Conservation (phyloP, 805 yeast species). For the Scheffersomyces spartinae region DNA sequence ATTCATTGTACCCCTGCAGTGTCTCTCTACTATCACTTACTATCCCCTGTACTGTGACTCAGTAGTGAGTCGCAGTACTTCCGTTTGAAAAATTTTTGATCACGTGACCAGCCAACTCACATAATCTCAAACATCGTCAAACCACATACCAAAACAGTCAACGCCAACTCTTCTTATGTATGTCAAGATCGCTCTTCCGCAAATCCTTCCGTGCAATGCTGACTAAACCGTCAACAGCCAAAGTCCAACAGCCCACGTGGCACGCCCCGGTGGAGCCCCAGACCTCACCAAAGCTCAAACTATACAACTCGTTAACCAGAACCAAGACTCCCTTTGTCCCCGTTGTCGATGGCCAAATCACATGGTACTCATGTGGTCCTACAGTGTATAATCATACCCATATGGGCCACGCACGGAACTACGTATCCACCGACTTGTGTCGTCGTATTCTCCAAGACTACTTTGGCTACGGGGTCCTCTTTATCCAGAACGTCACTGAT, state of each 20-base stretch:
- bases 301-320: slow-evolving; percentile 79
- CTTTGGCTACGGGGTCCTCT: slow-evolving; percentile 79
- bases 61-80: too few relatives aligned
- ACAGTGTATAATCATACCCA: slow-evolving; percentile 94
- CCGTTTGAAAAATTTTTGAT: too few relatives aligned
- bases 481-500: slow-evolving; percentile 97
- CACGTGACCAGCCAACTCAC: too few relatives aligned
- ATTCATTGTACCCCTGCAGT: too few relatives aligned
- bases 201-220: neutral
- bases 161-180: too few relatives aligned
- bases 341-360: slow-evolving; percentile 45
- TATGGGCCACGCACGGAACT: slow-evolving; percentile 98
- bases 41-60: too few relatives aligned
- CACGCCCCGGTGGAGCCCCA: slow-evolving; percentile 17
- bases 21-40: too few relatives aligned
- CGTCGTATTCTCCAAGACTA: slow-evolving; percentile 83
- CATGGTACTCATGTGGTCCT: slow-evolving; percentile 98
- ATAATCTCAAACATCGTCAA: too few relatives aligned
- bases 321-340: slow-evolving; percentile 75
- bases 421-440: slow-evolving; percentile 87
- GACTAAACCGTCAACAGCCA: too few relatives aligned
- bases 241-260: slow-evolving; percentile 44
- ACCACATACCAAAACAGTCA: too few relatives aligned
- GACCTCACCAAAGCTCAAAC: slow-evolving; percentile 20
- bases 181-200: too few relatives aligned